Evolutionary conservation across 2,329 filamentous ascomycete species (phyloP), one percentile per base, ranked within the genome.

Genomic region (Tolypocladium inflatum): DNA sequence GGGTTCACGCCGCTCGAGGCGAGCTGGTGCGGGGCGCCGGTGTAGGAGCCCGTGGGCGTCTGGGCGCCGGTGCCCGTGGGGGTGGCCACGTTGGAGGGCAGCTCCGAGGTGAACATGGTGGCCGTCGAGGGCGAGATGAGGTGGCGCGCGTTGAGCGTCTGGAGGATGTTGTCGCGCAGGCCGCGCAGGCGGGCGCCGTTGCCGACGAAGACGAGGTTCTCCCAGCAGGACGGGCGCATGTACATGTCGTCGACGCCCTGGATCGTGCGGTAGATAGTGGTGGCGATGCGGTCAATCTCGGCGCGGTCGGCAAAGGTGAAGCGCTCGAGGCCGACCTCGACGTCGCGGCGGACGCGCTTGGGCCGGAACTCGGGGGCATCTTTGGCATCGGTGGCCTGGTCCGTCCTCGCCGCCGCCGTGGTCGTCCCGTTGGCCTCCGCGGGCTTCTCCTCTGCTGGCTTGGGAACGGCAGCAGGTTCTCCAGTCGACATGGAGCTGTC

Each of bases 71-170:
- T 97, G 23, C 91, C 92, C 13, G 88, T 82, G 1, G 94, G 94
- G 0, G 94, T 97, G 37, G 90, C 91, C 69, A 97, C 84, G 74
- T 94, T 93, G 10, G 91, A 97, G 9, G 94, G 94, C 42, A 97
- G 85, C 73, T 99, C 94, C 26, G 91, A 96, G 41, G 92, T 96
- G 79, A 97, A 97, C 67, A 97, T 97, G 48, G 92, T 97, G 55
- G 91, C 91, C 1, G 91, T 93, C 35, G 88, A 92, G 0, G 94
- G 94, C 2, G 92, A 96, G 64, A 99, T 86, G 57, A 97, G 82
- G 71, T 96, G 94, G 63, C 92, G 91, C 54, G 87, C 82, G 42
- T 83, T 83, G 41, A 99, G 82, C 0, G 86, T 91, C 65, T 88
- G 82, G 42, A 97, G 72, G 54, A 99, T 85, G 64, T 93, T 90